These are phyloP conservation scores for Pestalotiopsis sp. DNA, from an alignment of 2,329 filamentous ascomycete species.

Conservation along the genomic window DNA sequence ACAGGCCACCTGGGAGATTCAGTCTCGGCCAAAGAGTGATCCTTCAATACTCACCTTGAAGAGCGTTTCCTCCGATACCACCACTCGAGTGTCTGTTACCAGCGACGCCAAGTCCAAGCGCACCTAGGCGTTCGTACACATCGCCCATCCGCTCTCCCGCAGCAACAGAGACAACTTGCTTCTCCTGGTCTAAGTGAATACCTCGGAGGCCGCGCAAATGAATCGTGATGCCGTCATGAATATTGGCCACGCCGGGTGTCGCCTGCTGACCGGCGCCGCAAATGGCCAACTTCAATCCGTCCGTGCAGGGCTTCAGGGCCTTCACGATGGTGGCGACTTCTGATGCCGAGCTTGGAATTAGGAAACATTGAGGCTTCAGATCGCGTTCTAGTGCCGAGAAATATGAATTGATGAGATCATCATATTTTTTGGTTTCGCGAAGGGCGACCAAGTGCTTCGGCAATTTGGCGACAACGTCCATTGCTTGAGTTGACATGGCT, in stretches of 20 bases:
- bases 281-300: not conserved
- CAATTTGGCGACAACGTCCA: not conserved
- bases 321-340: slow-evolving; percentile 9
- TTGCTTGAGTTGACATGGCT: not conserved
- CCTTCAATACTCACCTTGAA: not conserved
- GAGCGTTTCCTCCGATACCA: not conserved
- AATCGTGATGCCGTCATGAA: not conserved
- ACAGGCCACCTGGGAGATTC: slow-evolving; percentile 12
- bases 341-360: slow-evolving; percentile 16
- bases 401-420: slow-evolving; percentile 17
- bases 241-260: not conserved
- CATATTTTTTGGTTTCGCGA: slow-evolving; percentile 8
- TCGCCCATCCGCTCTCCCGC: not conserved
- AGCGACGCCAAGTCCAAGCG: not conserved
- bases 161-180: too few species aligned
- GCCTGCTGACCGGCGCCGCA: slow-evolving; percentile 3
- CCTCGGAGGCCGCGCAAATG: not conserved
- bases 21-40: not conserved
- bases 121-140: not conserved
- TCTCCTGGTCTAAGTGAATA: not conserved
- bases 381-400: slow-evolving; percentile 20
- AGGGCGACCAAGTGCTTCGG: not conserved
- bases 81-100: slow-evolving; percentile 3
- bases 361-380: slow-evolving; percentile 18
- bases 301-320: not conserved